A percentile compares a stretch with the other conserved stretches of the same genome.
phyloP scores from a whole-genome alignment of 768 basidiomycete species.

The Strobilomyces dryophilus region DNA sequence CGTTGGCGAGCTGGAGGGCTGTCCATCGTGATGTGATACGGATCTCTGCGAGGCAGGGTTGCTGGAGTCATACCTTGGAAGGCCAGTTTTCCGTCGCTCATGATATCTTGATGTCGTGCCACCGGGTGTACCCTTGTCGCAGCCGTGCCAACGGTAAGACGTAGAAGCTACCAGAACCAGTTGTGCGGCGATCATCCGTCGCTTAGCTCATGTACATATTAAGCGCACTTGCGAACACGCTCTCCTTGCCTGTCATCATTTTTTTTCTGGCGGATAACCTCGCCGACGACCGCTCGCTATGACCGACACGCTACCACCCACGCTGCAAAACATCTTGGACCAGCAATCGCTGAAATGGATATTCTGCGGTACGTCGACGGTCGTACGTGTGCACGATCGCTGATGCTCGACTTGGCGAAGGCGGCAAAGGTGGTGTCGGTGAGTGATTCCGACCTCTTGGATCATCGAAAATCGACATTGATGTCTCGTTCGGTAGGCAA shows the following conservation, averaged over 20 bases:
- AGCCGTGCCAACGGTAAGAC: conserved; percentile 9
- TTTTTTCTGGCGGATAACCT: conserved; percentile 2
- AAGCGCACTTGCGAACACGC: conserved; percentile 17
- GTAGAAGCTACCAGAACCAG: conserved; percentile 10
- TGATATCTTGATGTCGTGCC: conserved; percentile 4
- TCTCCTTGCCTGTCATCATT: background rate
- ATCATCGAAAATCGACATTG: background rate
- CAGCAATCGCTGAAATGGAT: conserved; percentile 97
- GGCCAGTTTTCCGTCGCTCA: conserved; percentile 27
- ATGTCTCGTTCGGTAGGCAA: conserved; percentile 58
- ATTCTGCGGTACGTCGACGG: conserved; percentile 77
- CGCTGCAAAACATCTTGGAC: conserved; percentile 92
- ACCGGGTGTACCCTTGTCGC: background rate
- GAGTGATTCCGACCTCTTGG: conserved; percentile 28
- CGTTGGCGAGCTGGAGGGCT: conserved; percentile 84
- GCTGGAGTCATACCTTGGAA: conserved; percentile 38
- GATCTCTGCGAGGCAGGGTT: background rate
- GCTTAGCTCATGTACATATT: conserved; percentile 11
- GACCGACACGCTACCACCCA: conserved; percentile 67
- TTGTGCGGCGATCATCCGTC: conserved; percentile 1
- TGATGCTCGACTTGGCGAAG: conserved; percentile 37
- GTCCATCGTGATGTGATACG: conserved; percentile 5
- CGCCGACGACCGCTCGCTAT: conserved; percentile 31
- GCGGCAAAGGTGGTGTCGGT: conserved; percentile 99
- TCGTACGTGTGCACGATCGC: conserved; percentile 10